Conservation (phyloP, 345 rosid genomes). For the Dovyalis caffra region DNA sequence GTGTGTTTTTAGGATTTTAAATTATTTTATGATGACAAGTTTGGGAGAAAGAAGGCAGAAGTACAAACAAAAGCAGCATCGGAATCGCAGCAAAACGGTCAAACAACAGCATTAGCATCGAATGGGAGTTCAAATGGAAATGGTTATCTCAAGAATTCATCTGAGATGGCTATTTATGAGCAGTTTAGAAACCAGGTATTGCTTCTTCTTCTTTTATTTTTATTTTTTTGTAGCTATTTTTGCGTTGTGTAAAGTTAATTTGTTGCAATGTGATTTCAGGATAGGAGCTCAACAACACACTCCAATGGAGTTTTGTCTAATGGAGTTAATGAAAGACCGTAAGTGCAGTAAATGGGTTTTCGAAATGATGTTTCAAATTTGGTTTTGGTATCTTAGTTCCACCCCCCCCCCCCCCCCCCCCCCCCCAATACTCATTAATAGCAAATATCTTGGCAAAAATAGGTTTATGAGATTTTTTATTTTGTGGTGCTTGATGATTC, state of each 20-base stretch:
- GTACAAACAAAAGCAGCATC: constrained; percentile 28
- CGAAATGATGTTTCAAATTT: too few species aligned
- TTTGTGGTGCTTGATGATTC: not conserved
- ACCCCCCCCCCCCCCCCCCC: too few species aligned
- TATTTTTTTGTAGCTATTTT: not conserved
- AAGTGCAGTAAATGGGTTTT: constrained; percentile 22
- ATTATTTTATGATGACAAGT: constrained; percentile 76
- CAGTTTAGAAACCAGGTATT: constrained; percentile 62
- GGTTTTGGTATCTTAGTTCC: too few species aligned
- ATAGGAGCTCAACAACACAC: constrained; percentile 23
- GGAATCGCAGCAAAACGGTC: constrained; percentile 32
- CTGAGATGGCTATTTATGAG: constrained; percentile 71
- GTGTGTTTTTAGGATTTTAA: constrained; percentile 63
- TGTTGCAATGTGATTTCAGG: constrained; percentile 36
- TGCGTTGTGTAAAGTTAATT: not conserved
- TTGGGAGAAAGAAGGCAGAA: constrained; percentile 75
- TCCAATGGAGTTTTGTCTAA: constrained; percentile 41
- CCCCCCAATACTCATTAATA: too few species aligned
- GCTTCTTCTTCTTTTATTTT: not conserved
- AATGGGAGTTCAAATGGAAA: constrained; percentile 48
- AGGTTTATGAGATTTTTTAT: too few species aligned
- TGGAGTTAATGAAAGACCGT: constrained; percentile 58
- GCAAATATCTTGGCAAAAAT: too few species aligned
- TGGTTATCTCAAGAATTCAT: constrained; percentile 42
- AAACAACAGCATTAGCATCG: constrained; percentile 30